Evolutionary conservation across 768 basidiomycete species (phyloP).

Genomic region (Amanita rubescens): DNA sequence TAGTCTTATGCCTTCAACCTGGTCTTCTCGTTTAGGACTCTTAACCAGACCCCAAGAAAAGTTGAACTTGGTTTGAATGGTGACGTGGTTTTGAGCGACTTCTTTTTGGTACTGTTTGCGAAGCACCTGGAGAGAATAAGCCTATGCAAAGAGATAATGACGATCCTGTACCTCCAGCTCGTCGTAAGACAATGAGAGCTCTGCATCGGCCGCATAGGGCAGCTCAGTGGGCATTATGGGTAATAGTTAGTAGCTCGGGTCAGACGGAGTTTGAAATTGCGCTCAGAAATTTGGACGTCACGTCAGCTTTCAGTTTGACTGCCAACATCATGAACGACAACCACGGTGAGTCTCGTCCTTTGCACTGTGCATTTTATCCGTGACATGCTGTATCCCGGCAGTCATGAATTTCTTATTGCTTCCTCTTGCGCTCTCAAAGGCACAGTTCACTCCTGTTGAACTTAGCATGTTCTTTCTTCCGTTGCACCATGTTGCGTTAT

Average conservation of each 20-base stretch:
- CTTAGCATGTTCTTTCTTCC: slow-evolving; percentile 28
- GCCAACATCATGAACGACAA: slow-evolving; percentile 38
- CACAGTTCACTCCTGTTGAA: slow-evolving; percentile 47
- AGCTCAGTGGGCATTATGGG: slow-evolving; percentile 66
- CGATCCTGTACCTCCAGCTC: slow-evolving; percentile 69
- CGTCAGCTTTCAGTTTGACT: not conserved
- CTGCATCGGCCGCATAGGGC: slow-evolving; percentile 93
- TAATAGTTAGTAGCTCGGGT: too few species aligned
- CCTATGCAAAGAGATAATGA: not conserved
- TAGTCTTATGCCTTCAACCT: slow-evolving; percentile 86
- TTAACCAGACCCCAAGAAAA: slow-evolving; percentile 97
- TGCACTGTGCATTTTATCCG: slow-evolving; percentile 18
- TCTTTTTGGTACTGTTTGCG: slow-evolving; percentile 87
- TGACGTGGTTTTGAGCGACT: slow-evolving; percentile 72
- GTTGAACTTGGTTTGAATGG: slow-evolving; percentile 96
- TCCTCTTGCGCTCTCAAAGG: slow-evolving; percentile 13
- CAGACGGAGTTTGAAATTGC: slow-evolving; percentile 32
- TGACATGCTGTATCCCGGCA: slow-evolving; percentile 11
- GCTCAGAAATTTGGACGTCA: slow-evolving; percentile 14
- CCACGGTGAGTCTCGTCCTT: slow-evolving; percentile 41
- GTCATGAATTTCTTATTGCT: slow-evolving; percentile 13
- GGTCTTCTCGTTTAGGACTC: slow-evolving; percentile 75
- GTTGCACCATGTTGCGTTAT: slow-evolving; percentile 42
- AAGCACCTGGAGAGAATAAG: slow-evolving; percentile 52
- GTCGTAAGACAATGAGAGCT: slow-evolving; percentile 81